A percentile compares a stretch with the other conserved stretches of the same genome.
These are phyloP conservation scores for Plectranthus barbatus DNA, from an alignment of 257 asterid species.

Conservation along the genomic window DNA sequence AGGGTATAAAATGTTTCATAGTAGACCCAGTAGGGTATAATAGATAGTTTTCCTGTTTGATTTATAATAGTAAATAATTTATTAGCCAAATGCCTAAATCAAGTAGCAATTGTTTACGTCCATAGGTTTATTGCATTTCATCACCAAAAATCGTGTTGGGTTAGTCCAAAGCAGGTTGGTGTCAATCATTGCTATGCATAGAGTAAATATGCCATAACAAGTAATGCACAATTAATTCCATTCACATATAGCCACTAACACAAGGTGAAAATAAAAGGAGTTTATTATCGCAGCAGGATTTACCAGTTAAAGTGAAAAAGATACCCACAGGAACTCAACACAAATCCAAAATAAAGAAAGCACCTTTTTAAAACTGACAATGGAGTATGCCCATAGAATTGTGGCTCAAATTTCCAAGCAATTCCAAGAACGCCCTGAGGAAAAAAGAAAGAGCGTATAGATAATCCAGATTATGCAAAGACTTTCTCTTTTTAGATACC, in stretches of 20 bases:
- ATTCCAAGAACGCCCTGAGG: constrained; percentile 12
- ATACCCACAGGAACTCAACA: background rate
- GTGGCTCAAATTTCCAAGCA: constrained; percentile 2
- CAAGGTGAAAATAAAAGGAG: background rate
- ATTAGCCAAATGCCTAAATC: background rate
- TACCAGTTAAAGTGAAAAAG: background rate
- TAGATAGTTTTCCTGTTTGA: too few relatives aligned
- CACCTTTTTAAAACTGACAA: constrained; percentile 1
- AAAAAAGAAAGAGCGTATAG: background rate
- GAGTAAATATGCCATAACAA: background rate
- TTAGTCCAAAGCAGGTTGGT: background rate
- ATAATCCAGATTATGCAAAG: background rate
- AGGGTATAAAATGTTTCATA: too few relatives aligned
- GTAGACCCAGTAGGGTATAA: too few relatives aligned
- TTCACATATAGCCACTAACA: background rate
- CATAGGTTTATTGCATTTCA: background rate
- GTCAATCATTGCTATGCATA: background rate
- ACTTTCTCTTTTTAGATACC: background rate
- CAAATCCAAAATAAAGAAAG: background rate
- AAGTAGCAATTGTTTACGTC: background rate
- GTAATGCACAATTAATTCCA: background rate
- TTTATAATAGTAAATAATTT: too few relatives aligned
- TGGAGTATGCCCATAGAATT: constrained; percentile 11
- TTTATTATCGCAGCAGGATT: background rate
- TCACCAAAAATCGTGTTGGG: background rate